A percentile compares a stretch with the other conserved stretches of the same genome.
phyloP scores from a whole-genome alignment of 2,329 filamentous ascomycete genomes.

The Aspergillus quadricinctus region DNA sequence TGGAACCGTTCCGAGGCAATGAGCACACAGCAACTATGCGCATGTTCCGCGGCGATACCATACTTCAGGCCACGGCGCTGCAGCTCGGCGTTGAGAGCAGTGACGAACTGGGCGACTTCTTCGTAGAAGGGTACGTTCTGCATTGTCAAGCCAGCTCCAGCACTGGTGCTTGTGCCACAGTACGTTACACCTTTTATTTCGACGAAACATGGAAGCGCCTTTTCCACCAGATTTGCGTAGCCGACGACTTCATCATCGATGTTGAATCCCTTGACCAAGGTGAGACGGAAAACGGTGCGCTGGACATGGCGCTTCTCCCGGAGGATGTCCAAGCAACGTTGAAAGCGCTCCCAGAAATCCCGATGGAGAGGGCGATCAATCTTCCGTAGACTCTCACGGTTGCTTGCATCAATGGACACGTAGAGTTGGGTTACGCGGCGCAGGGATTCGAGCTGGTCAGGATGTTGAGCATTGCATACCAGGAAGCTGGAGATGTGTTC shows the following conservation, averaged over 20 bases:
- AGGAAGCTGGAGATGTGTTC: conserved; percentile 91
- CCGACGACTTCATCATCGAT: conserved; percentile 88
- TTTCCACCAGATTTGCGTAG: conserved; percentile 83
- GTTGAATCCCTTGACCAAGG: conserved; percentile 97
- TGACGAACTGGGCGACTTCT: conserved; percentile 80
- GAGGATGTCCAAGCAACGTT: conserved; percentile 83
- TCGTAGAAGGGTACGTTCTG: conserved; percentile 94
- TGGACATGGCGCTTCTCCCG: conserved; percentile 77
- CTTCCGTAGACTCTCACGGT: conserved; percentile 77
- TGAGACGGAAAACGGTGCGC: conserved; percentile 89
- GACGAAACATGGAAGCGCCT: conserved; percentile 83
- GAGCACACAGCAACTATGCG: conserved; percentile 88
- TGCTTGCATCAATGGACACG: conserved; percentile 91
- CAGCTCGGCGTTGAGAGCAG: conserved; percentile 66
- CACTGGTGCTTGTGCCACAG: conserved; percentile 83
- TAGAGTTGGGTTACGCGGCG: conserved; percentile 91
- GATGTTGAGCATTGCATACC: conserved; percentile 96
- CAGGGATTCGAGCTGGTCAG: conserved; percentile 77
- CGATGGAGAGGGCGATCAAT: conserved; percentile 91
- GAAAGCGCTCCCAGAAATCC: conserved; percentile 97
- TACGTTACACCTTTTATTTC: conserved; percentile 97
- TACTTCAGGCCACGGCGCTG: conserved; percentile 69
- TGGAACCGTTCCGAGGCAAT: conserved; percentile 78
- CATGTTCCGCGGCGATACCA: conserved; percentile 90
- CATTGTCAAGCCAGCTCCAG: conserved; percentile 88